phyloP scores from a whole-genome alignment of 768 basidiomycete genomes.

The Mycena maculata region DNA sequence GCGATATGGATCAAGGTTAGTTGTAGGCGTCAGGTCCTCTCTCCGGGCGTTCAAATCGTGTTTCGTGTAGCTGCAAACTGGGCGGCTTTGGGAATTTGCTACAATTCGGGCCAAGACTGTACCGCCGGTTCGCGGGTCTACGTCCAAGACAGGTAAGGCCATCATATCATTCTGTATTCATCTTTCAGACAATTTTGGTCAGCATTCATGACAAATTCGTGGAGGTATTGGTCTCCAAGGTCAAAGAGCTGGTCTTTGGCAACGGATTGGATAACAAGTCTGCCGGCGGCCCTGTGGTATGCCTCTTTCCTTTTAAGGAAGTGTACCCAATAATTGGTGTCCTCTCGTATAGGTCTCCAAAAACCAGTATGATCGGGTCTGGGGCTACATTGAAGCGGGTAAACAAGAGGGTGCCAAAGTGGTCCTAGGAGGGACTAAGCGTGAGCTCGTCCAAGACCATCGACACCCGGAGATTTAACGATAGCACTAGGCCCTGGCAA shows the following conservation, averaged over 20 bases:
- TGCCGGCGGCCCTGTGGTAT: constrained; percentile 87
- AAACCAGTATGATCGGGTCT: constrained; percentile 85
- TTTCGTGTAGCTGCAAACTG: constrained; percentile 75
- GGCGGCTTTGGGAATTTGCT: constrained; percentile 87
- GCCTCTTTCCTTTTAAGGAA: constrained; percentile 35
- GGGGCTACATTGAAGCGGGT: constrained; percentile 89
- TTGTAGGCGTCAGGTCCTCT: background rate
- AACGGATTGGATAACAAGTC: constrained; percentile 82
- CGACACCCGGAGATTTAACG: background rate
- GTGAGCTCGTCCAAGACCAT: constrained; percentile 35
- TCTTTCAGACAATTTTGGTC: background rate
- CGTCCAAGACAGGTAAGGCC: constrained; percentile 72
- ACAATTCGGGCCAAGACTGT: constrained; percentile 94
- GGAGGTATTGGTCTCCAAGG: constrained; percentile 69
- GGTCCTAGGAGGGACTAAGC: constrained; percentile 83
- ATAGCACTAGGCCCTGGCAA: constrained; percentile 55
- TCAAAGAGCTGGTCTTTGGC: constrained; percentile 78
- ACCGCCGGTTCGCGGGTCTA: constrained; percentile 92
- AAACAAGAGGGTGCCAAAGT: constrained; percentile 85
- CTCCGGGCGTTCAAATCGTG: background rate
- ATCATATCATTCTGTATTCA: background rate
- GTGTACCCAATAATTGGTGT: constrained; percentile 8
- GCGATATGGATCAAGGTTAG: constrained; percentile 88
- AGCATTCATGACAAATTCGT: constrained; percentile 89
- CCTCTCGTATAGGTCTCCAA: constrained; percentile 85